A percentile compares a stretch with the other conserved stretches of the same genome.
These are phyloP conservation scores for Saccharomycopsis fibuligera DNA, from an alignment of 805 yeast species.

Conservation along the genomic window DNA sequence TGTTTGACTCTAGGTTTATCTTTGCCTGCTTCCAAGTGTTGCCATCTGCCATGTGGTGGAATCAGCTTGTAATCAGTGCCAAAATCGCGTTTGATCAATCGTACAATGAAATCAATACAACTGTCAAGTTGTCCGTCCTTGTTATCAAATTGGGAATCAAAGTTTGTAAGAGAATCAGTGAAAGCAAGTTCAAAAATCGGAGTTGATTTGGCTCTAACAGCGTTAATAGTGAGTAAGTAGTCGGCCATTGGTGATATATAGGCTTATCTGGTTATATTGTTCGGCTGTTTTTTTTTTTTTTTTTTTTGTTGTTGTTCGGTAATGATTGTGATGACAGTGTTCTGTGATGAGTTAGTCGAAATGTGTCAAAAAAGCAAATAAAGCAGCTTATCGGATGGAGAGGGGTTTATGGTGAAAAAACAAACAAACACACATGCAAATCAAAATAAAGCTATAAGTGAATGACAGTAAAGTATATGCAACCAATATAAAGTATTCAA, in stretches of 20 bases:
- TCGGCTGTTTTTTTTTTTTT: neutral
- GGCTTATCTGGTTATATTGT: neutral
- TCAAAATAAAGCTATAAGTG: neutral
- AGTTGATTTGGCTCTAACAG: conserved; percentile 48
- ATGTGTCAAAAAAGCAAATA: neutral
- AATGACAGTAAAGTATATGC: too few relatives aligned
- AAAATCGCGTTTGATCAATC: conserved; percentile 41
- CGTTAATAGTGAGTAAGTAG: conserved; percentile 43
- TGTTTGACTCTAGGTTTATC: conserved; percentile 35
- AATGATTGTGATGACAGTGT: too few relatives aligned
- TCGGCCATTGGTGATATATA: conserved; percentile 12
- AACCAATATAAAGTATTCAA: too few relatives aligned
- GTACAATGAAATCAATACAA: conserved; percentile 40
- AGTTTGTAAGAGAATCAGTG: conserved; percentile 33
- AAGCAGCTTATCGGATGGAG: neutral
- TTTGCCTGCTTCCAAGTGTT: conserved; percentile 53
- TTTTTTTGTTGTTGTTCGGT: too few relatives aligned
- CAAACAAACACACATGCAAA: neutral
- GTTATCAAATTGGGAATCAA: conserved; percentile 39
- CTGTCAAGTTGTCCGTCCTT: conserved; percentile 29
- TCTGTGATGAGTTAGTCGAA: too few relatives aligned
- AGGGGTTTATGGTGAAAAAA: neutral
- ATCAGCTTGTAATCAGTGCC: conserved; percentile 38
- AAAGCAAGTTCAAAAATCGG: conserved; percentile 38
- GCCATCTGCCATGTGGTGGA: conserved; percentile 67